phyloP scores from a whole-genome alignment of 2,329 filamentous ascomycete genomes.

The Aureobasidium vineae region DNA sequence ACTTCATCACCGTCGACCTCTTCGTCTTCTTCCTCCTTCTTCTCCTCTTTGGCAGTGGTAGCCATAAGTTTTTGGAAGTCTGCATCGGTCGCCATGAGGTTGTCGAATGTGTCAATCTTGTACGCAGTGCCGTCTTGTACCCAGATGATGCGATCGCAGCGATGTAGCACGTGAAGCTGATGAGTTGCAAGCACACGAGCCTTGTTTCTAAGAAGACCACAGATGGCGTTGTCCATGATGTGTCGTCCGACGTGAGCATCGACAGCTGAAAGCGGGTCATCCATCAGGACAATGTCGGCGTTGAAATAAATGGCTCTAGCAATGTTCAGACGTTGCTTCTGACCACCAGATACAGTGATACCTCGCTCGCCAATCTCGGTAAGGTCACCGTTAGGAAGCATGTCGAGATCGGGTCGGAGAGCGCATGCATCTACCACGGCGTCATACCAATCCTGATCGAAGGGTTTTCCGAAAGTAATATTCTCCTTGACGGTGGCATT shows the following conservation, averaged over 20 bases:
- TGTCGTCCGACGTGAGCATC: conserved; percentile 62
- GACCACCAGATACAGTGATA: conserved; percentile 91
- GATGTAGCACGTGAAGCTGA: conserved; percentile 86
- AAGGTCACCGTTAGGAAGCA: conserved; percentile 82
- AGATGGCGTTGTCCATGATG: conserved; percentile 92
- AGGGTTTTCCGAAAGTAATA: conserved; percentile 81
- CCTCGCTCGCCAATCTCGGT: conserved; percentile 96
- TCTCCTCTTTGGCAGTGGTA: conserved; percentile 67
- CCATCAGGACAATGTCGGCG: conserved; percentile 62
- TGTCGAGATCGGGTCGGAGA: conserved; percentile 79
- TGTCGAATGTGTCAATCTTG: conserved; percentile 84
- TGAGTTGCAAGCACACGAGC: conserved; percentile 91
- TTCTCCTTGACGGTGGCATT: conserved; percentile 86
- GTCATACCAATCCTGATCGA: conserved; percentile 72
- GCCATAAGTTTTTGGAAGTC: conserved; percentile 80
- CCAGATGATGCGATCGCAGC: conserved; percentile 89
- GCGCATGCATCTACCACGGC: conserved; percentile 85
- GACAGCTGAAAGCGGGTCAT: conserved; percentile 60
- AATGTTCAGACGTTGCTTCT: conserved; percentile 94
- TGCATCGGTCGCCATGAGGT: conserved; percentile 75
- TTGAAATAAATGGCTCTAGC: conserved; percentile 71
- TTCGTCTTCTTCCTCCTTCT: conserved; percentile 48
- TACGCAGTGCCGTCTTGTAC: conserved; percentile 84
- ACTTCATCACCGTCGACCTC: conserved; percentile 53
- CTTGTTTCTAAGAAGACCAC: conserved; percentile 83